These are phyloP conservation scores for Paramecium pentaurelia DNA, from an alignment of 73 alveolate species.

Conservation along the genomic window DNA sequence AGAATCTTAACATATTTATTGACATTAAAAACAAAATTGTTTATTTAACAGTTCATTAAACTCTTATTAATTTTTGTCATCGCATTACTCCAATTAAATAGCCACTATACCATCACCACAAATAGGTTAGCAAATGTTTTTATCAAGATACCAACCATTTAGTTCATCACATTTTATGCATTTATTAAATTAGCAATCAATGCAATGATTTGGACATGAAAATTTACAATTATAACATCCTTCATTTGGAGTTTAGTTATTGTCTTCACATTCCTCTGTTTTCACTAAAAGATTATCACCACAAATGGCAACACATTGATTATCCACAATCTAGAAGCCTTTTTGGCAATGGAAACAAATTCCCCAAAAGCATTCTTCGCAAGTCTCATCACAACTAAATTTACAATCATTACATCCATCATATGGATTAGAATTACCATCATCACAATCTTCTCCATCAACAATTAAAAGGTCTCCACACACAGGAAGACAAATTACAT, in stretches of 20 bases:
- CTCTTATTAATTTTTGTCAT: not conserved
- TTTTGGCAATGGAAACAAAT: not conserved
- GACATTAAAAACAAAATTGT: not conserved
- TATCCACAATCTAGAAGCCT: not conserved
- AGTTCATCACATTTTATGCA: no score
- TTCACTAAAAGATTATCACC: no score
- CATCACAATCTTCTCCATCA: not conserved
- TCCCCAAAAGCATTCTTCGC: not conserved
- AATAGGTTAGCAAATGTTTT: not conserved
- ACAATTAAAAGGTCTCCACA: not conserved
- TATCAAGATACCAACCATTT: no score
- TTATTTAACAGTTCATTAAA: no score
- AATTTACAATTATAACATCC: no score
- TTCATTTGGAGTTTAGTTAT: no score
- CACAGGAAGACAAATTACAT: not conserved
- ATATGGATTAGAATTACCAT: not conserved
- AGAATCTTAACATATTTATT: not conserved
- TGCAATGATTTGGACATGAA: no score
- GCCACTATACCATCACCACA: not conserved
- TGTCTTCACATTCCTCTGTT: no score
- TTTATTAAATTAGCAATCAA: no score
- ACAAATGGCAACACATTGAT: not conserved
- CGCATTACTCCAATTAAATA: not conserved
- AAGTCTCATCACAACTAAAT: not conserved
- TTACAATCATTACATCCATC: not conserved